Base-by-base conservation (phyloP, 2,329 filamentous ascomycete genomes). In the Aspergillus phoenicis region DNA sequence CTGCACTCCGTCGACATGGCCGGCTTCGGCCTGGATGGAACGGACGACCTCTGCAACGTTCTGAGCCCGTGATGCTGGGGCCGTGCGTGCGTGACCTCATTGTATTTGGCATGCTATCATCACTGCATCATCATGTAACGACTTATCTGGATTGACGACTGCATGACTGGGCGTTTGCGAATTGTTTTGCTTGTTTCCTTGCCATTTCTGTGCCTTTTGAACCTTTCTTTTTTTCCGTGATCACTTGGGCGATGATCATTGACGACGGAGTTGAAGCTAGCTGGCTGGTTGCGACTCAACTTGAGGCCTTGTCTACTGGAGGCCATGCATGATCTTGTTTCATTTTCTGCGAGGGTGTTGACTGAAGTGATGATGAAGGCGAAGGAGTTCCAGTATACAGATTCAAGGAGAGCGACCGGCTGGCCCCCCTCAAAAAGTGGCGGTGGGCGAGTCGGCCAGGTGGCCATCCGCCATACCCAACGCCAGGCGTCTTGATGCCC, bases 1-100 rank as follows among this genome's bases (percentile, higher is more conserved):
- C 66, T 80, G 55, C 77, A 80, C 63, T 79, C 77, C 10, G 77
- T 79, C 62, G 77, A 80, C 57, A 80, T 80, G 77, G 77, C 77
- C 59, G 77, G 75, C 13, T 80, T 80, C 57, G 76, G 77, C 28
- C 72, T 78, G 33, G 77, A 80, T 66, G 70, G 60, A 22, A 69
- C 71, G 8, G 75, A 77, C 53, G 75, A 79, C 62, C 62, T 78
- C 28, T 68, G 68, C 57, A 68, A 65, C 45, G 75, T 71, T 43
- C 69, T 78, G 36, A 78, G 77, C 60, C 77, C 77, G 30, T 79
- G 70, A 73, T 11, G 60, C n/a, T 47, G 8, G 39, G 20, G 41
- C 33, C 5, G 33, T 36, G 33, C 52, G 24, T 39, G 38, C 41
- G 47, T 49, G 48, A 64, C 33, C 47, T 65, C 52, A 30, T 56